Base-by-base conservation (phyloP, 306 rosid species). In the Begonia peltatifolia region DNA sequence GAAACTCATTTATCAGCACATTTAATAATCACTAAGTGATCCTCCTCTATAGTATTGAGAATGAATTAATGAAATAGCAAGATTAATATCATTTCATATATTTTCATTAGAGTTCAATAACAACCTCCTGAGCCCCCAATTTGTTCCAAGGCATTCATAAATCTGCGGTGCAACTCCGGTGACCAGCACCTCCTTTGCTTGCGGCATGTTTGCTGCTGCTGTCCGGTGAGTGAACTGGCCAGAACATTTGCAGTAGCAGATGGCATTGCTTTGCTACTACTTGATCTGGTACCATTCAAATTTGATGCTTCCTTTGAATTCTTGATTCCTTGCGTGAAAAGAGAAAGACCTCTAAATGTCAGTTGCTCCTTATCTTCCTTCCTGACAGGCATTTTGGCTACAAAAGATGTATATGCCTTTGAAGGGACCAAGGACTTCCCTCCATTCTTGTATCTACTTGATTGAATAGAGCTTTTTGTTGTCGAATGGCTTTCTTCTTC, bases 141-240 rank as follows among this genome's bases (percentile, higher is more conserved):
- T 70, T 86, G 85, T 69, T 86, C 94, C 79, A 92, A 70, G 16
- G 95, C 93, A 56, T 60, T 81, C 35, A 83, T 82, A 30, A 92
- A 92, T 59, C 93, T 58, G n/a, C 94, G 65, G 59, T 92, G 99
- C 80, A 92, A 68, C 67, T 92, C 96, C 0, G 87, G 94, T 0
- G 99, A 86, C 99, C 99, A 92, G 70, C 99, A 92, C 46, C 99
- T 79, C 68, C 99, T 81, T 75, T 83, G 96, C 54, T 92, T 92
- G 66, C 99, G 66, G 54, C 77, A 41, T 17, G 70, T 41, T 65
- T 77, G 87, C 54, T 77, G 93, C 51, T 71, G 84, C 43, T 61
- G 25, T 20, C 65, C 69, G 1, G 63, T 17, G 2, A 72, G 69
- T 64, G 70, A 55, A 70, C 47, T 76, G 13, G 86, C 57, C 10